Conservation (phyloP, 306 rosid species). For the Erythrophleum fordii region DNA sequence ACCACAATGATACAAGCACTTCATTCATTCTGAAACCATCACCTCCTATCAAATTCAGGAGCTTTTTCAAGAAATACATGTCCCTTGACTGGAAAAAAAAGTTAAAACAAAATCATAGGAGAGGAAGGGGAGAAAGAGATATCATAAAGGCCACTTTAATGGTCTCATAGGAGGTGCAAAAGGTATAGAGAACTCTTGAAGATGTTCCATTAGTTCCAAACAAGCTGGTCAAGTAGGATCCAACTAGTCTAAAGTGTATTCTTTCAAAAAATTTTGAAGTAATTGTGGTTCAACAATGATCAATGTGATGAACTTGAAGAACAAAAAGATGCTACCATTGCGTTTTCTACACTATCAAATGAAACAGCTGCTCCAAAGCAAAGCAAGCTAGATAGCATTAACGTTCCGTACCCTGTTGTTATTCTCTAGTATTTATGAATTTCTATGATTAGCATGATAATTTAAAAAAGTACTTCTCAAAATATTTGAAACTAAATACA, state of each 20-base stretch:
- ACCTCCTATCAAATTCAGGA: slow-evolving; percentile 72
- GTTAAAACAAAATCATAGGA: neutral
- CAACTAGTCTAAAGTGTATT: neutral
- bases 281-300: neutral
- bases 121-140: neutral
- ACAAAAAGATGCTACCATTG: slow-evolving; percentile 4
- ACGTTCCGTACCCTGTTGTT: too few relatives aligned
- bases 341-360: slow-evolving; percentile 9
- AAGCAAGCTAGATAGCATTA: neutral
- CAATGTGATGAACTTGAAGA: neutral
- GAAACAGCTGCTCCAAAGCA: slow-evolving; percentile 10
- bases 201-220: neutral
- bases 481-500: too few relatives aligned
- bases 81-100: slow-evolving; percentile 63
- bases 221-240: neutral
- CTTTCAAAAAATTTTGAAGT: neutral
- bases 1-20: slow-evolving; percentile 86
- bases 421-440: too few relatives aligned
- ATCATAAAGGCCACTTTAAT: slow-evolving; percentile 4
- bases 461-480: too few relatives aligned
- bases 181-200: neutral
- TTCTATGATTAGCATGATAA: too few relatives aligned
- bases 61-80: slow-evolving; percentile 76
- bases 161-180: neutral
- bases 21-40: slow-evolving; percentile 91